Evolutionary conservation across 371 early-diverging fungal species (phyloP), one percentile per base, ranked within the genome.

Genomic region (Circinella minor): DNA sequence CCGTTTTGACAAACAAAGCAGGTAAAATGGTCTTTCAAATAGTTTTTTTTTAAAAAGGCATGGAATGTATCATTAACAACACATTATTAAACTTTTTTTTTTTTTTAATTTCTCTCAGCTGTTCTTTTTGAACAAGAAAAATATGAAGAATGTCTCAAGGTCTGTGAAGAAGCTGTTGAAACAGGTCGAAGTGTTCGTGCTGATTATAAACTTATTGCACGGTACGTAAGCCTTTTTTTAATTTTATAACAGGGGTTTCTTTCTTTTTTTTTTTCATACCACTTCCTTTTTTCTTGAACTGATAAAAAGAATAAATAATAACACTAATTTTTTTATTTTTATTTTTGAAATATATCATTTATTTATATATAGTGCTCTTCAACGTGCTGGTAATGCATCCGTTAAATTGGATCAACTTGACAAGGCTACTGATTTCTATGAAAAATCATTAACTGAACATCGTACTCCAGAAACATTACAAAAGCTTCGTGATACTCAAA

Each of bases 141-240:
- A 47, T 97, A 82, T 76, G 91, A 96, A 7, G 95, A 95, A 43
- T 95, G 95, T 77, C 96, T 99, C 81, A 91, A 95, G 84, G 84
- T 88, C 1, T 96, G 96, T 76, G 91, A 97, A 74, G 82, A 96
- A 71, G 98, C 98, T 27, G 89, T 97, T 71, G 98, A 98, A 34
- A 86, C 84, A 66, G 98, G 98, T 49, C 93, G 98, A 66, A 95
- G 96, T 77, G 74, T 90, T 54, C 91, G 95, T 43, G 95, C 93
- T 54, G 98, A 98, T 72, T 99, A 91, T 83, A 98, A 97, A 84
- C 81, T 96, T 69, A 94, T 99, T 79, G 97, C 97, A 64, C 91
- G 92, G 92, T 88, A 84, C 76, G 60, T 4, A 27, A 27, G 27
- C 27, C 27, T 51, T 10, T 6, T 34, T 4, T n/a, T 5, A 1